These are phyloP conservation scores for Rosa multiflora DNA, from an alignment of 306 rosid genomes.

Conservation along the genomic window DNA sequence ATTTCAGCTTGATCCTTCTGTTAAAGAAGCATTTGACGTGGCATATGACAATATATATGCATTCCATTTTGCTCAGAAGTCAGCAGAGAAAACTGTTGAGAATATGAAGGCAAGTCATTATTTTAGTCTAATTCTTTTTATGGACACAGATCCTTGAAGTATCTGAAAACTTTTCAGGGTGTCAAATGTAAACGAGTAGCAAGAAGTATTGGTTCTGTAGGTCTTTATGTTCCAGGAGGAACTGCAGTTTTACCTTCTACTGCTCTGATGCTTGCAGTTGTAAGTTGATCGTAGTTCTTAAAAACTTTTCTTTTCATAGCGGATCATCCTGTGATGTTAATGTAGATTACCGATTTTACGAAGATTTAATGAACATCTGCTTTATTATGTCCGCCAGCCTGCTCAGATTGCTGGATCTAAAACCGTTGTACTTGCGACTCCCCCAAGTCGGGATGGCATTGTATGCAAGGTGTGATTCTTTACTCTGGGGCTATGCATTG, in stretches of 20 bases:
- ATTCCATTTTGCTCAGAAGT: conserved; percentile 88
- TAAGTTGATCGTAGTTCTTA: conserved; percentile 46
- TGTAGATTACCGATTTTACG: neutral
- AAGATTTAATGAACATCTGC: conserved; percentile 28
- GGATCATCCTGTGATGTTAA: conserved; percentile 8
- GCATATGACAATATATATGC: conserved; percentile 92
- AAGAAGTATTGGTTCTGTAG: conserved; percentile 92
- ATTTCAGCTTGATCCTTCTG: conserved; percentile 68
- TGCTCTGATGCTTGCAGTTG: conserved; percentile 96
- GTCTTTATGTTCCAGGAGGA: conserved; percentile 99
- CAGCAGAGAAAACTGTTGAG: conserved; percentile 68
- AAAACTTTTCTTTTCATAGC: neutral
- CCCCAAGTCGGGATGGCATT: conserved; percentile 79
- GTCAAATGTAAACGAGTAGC: conserved; percentile 96
- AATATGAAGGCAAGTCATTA: conserved; percentile 77
- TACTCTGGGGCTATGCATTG: conserved; percentile 20
- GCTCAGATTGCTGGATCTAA: conserved; percentile 97
- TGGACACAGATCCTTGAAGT: neutral
- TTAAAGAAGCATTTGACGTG: conserved; percentile 85
- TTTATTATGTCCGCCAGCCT: conserved; percentile 54
- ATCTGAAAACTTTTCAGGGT: conserved; percentile 54
- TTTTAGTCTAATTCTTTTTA: conserved; percentile 16
- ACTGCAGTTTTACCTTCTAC: conserved; percentile 98
- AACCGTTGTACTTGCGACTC: conserved; percentile 92
- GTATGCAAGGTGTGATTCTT: conserved; percentile 84